phyloP scores from a whole-genome alignment of 2,329 filamentous ascomycete genomes.

The Sclerotinia spermophila region DNA sequence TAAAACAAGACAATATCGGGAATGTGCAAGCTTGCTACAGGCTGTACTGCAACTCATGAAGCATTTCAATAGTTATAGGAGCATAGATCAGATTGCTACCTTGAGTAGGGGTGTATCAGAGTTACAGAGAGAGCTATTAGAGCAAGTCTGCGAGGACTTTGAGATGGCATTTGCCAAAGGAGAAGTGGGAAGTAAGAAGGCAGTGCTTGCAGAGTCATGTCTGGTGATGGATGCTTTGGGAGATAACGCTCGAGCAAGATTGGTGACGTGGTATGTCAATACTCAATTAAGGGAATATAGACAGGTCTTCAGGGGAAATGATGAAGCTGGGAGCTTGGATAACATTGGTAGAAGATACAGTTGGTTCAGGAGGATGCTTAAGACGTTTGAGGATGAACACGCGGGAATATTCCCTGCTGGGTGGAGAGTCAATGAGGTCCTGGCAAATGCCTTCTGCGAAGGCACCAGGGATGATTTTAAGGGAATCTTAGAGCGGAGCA shows the following conservation, averaged over 20 bases:
- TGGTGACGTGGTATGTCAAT: conserved; percentile 97
- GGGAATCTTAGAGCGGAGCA: conserved; percentile 82
- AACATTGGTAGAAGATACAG: conserved; percentile 94
- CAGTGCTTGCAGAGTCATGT: conserved; percentile 79
- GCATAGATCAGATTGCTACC: conserved; percentile 95
- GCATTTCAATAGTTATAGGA: conserved; percentile 96
- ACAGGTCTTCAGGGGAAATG: conserved; percentile 91
- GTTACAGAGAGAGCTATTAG: conserved; percentile 83
- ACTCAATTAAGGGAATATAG: conserved; percentile 93
- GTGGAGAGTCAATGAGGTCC: conserved; percentile 86
- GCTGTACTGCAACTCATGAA: conserved; percentile 97
- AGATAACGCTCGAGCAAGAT: conserved; percentile 73
- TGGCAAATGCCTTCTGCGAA: conserved; percentile 92
- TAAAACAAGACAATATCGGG: conserved; percentile 84
- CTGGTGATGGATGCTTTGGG: conserved; percentile 92
- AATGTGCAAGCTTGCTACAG: conserved; percentile 89
- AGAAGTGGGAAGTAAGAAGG: conserved; percentile 68
- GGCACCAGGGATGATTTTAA: conserved; percentile 95
- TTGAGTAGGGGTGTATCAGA: conserved; percentile 91
- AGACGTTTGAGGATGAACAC: conserved; percentile 93
- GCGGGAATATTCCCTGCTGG: conserved; percentile 77
- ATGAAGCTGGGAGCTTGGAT: conserved; percentile 92
- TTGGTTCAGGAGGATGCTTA: conserved; percentile 95
- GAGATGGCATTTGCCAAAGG: conserved; percentile 90
- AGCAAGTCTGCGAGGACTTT: conserved; percentile 99